phyloP scores from a whole-genome alignment of 73 alveolate species.

The Breviolum minutum region DNA sequence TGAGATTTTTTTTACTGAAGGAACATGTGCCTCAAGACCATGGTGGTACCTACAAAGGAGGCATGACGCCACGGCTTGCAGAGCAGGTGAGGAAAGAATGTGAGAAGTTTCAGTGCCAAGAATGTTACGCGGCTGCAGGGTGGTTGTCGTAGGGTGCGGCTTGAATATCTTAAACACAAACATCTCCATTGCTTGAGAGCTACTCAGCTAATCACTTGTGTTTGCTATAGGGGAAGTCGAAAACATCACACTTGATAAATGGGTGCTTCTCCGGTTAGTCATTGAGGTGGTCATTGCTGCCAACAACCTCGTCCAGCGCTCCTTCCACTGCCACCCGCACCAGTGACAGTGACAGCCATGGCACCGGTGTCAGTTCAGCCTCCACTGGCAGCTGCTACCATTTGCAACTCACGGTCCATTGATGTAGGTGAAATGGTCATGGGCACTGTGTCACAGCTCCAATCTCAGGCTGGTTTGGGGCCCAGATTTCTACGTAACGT shows the following conservation, averaged over 20 bases:
- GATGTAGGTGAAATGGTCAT: conserved; percentile 34
- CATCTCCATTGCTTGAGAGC: too few species aligned
- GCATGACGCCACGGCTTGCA: conserved; percentile 83
- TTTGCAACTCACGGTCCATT: not conserved
- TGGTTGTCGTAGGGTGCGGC: not conserved
- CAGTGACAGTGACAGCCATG: not conserved
- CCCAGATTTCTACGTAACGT: too few species aligned
- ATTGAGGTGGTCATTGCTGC: conserved; percentile 17
- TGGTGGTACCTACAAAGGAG: conserved; percentile 54
- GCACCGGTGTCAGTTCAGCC: not conserved
- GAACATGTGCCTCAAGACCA: conserved; percentile 88
- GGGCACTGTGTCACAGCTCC: not conserved
- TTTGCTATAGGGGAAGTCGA: too few species aligned
- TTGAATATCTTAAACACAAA: not conserved
- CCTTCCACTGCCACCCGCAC: not conserved
- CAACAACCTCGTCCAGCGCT: not conserved
- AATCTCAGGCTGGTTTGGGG: too few species aligned
- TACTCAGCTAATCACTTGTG: too few species aligned
- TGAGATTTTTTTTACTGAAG: not conserved
- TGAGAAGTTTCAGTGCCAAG: conserved; percentile 47
- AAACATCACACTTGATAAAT: too few species aligned
- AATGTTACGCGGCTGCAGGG: not conserved
- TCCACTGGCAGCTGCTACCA: not conserved
- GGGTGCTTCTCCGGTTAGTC: too few species aligned
- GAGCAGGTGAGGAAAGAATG: conserved; percentile 30